Evolutionary conservation across 2,329 filamentous ascomycete species (phyloP).

Genomic region (Colletotrichum sp.): DNA sequence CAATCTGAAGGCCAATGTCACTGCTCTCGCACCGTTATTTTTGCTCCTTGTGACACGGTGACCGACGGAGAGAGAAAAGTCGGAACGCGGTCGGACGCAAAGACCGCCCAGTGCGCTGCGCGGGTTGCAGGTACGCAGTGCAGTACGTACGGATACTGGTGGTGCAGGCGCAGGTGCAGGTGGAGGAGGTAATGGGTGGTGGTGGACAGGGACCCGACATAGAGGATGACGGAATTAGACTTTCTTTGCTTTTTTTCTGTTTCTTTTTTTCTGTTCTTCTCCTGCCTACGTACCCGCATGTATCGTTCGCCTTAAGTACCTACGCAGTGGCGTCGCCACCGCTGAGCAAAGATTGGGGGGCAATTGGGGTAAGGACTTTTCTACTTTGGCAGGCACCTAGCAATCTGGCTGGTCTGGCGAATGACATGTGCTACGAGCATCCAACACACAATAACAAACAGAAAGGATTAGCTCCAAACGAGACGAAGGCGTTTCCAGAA

Average conservation of each 20-base stretch:
- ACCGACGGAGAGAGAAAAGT: background rate
- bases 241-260: background rate
- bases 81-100: slow-evolving; percentile 5
- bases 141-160: background rate
- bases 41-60: background rate
- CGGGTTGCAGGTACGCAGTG: background rate
- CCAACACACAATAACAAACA: slow-evolving; percentile 3
- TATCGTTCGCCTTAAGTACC: background rate
- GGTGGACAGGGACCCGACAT: background rate
- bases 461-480: background rate
- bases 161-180: background rate
- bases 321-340: background rate
- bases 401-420: background rate
- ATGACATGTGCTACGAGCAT: slow-evolving; percentile 2
- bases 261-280: background rate
- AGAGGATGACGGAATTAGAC: background rate
- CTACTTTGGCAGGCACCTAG: background rate
- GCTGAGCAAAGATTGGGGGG: background rate
- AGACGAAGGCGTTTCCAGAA: background rate
- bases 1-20: background rate
- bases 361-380: background rate
- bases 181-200: background rate
- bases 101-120: background rate
- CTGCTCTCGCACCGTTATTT: background rate
- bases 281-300: background rate